phyloP scores from a whole-genome alignment of 345 rosid genomes.

The Clarkia xantiana region DNA sequence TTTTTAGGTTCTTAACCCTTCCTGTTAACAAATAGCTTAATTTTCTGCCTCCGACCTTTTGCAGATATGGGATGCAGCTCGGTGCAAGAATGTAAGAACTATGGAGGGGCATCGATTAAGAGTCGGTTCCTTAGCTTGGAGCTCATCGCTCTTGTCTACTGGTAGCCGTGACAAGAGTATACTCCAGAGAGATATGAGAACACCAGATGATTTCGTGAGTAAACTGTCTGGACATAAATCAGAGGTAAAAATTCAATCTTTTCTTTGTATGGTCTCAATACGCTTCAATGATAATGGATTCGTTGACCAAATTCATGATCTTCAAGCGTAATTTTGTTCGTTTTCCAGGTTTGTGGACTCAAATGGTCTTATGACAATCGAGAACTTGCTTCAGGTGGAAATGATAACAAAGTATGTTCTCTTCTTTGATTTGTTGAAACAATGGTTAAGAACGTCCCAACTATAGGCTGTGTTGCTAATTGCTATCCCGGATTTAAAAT shows the following conservation, averaged over 20 bases:
- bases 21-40: background rate
- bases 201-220: conserved; percentile 69
- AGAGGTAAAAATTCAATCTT: conserved; percentile 35
- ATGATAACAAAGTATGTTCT: conserved; percentile 70
- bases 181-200: conserved; percentile 75
- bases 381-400: conserved; percentile 97
- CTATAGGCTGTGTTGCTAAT: too few species aligned
- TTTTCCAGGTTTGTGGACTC: conserved; percentile 73
- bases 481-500: too few species aligned
- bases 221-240: conserved; percentile 93
- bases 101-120: conserved; percentile 96
- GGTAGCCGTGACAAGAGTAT: conserved; percentile 96
- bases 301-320: background rate
- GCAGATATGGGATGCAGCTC: conserved; percentile 89
- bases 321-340: conserved; percentile 2
- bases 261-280: background rate
- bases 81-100: conserved; percentile 65
- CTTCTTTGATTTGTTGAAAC: background rate
- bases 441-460: too few species aligned
- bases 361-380: conserved; percentile 98
- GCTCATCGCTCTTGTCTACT: conserved; percentile 70
- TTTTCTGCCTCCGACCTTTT: conserved; percentile 2
- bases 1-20: too few species aligned
- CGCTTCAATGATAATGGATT: background rate
- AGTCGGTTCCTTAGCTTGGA: conserved; percentile 95